Percentiles rank a stretch among this genome's conserved stretches.
Evolutionary conservation across 2,329 filamentous ascomycete species (phyloP).

Genomic region (Grosmannia penicillata): DNA sequence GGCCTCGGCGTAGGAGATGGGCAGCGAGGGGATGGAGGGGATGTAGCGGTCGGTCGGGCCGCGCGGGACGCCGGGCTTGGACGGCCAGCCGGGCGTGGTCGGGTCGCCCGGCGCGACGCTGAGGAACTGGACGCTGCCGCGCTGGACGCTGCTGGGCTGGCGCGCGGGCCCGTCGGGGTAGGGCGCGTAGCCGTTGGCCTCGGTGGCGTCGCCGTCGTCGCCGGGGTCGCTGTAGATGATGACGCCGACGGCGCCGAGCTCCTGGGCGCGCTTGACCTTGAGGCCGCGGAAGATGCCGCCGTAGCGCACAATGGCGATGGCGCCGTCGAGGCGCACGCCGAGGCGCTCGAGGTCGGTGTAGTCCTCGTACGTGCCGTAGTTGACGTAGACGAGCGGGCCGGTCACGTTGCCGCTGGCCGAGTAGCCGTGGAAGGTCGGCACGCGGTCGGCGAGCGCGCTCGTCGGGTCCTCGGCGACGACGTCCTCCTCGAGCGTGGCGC

Average conservation of each 20-base stretch:
- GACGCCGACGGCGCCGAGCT: slow-evolving; percentile 75
- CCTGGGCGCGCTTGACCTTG: slow-evolving; percentile 84
- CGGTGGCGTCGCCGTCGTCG: slow-evolving; percentile 70
- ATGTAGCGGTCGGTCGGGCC: slow-evolving; percentile 54
- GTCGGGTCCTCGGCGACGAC: slow-evolving; percentile 72
- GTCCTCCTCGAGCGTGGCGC: slow-evolving; percentile 73
- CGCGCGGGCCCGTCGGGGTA: slow-evolving; percentile 82
- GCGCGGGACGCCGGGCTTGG: slow-evolving; percentile 74
- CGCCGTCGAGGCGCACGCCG: slow-evolving; percentile 63
- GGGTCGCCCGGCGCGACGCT: slow-evolving; percentile 60
- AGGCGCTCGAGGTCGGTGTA: slow-evolving; percentile 67
- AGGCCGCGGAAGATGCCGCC: slow-evolving; percentile 77
- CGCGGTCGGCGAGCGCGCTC: slow-evolving; percentile 51
- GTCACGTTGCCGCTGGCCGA: slow-evolving; percentile 88
- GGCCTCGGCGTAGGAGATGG: slow-evolving; percentile 78
- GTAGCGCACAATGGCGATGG: slow-evolving; percentile 79
- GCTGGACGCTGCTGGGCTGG: slow-evolving; percentile 77
- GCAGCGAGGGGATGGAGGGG: slow-evolving; percentile 77
- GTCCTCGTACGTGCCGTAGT: slow-evolving; percentile 78
- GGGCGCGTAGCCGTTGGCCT: slow-evolving; percentile 60
- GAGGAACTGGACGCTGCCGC: slow-evolving; percentile 73
- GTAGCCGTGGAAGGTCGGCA: slow-evolving; percentile 92
- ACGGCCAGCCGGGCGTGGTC: slow-evolving; percentile 87
- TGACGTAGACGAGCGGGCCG: slow-evolving; percentile 72
- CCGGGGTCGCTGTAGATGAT: slow-evolving; percentile 81